Evolutionary conservation across 1,139 yeast species (phyloP), one percentile per base, ranked within the genome.

Genomic region (Taphrina flavorubra): DNA sequence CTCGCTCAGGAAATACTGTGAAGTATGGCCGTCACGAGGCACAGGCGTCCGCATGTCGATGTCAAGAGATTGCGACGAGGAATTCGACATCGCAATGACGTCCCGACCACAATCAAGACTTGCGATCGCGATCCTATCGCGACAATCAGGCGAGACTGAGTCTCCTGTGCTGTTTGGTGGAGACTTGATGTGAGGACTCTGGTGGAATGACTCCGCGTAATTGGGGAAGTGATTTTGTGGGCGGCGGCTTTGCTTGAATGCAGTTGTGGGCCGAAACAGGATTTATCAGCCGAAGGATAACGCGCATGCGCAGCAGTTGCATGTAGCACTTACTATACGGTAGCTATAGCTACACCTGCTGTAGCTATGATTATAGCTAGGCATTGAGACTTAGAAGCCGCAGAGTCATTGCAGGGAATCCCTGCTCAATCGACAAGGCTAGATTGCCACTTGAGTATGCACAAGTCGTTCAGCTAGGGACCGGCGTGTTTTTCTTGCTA

Each of bases 191-290:
- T 25, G 31, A 25, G 31, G 31, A 44, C 47, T 7, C 4, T 18
- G 53, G 53, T 49, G 53, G 31, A 49, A 49, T 20, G 18, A 49
- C 53, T 49, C 53, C 53, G 53, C 53, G 53, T 49, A 49, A 49
- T 49, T 49, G 53, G 53, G 53, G 53, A 20, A 20, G n/a, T 16
- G 51, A 18, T 16, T 46, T n/a, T 1, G 8, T 8, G 36, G 11
- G 47, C 47, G 47, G 47, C 47, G 31, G 31, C 31, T 25, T 25
- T 25, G 31, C 31, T 25, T 25, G 31, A 25, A 25, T 44, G 47
- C 47, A 20, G 36, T 49, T 49, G 31, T 34, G 36, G 36, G 36
- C 36, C 13, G 13, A 11, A 49, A 49, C 6, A 10, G 53, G 53
- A 20, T 20, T 49, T 25, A 49, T 20, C 36, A 49, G 36, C 53